These are phyloP conservation scores for Pleurotus ostreatus DNA, from an alignment of 768 basidiomycete genomes.

Conservation along the genomic window DNA sequence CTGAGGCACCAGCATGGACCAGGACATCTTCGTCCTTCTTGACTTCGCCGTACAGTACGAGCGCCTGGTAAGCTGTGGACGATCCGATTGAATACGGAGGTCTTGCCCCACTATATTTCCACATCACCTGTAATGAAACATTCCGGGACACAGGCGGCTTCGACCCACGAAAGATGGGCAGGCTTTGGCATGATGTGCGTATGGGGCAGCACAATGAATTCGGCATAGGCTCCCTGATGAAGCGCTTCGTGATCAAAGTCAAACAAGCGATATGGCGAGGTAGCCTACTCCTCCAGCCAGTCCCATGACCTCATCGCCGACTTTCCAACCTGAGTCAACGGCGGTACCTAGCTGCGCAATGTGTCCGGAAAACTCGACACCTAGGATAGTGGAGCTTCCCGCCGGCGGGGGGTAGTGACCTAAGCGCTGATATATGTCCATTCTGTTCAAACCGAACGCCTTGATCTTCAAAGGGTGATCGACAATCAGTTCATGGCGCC, in stretches of 20 bases:
- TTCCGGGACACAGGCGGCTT: conserved; percentile 88
- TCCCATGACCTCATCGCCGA: conserved; percentile 75
- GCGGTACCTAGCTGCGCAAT: conserved; percentile 51
- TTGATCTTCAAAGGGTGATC: conserved; percentile 43
- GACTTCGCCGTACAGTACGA: conserved; percentile 63
- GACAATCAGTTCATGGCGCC: conserved; percentile 3
- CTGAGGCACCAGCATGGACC: conserved; percentile 88
- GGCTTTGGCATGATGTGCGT: conserved; percentile 76
- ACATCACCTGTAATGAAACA: conserved; percentile 76
- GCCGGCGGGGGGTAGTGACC: conserved; percentile 76
- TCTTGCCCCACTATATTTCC: background rate
- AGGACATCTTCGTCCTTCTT: conserved; percentile 72
- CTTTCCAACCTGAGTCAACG: conserved; percentile 45
- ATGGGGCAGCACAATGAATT: conserved; percentile 68
- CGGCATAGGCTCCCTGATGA: conserved; percentile 83
- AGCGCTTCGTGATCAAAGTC: background rate
- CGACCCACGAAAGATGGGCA: conserved; percentile 65
- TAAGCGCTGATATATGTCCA: conserved; percentile 75
- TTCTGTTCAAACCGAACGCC: conserved; percentile 86
- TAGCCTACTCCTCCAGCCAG: conserved; percentile 73
- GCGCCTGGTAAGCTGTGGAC: conserved; percentile 40
- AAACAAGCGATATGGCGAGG: background rate
- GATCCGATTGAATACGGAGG: background rate
- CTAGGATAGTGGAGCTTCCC: conserved; percentile 71
- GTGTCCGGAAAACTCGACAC: conserved; percentile 82